Evolutionary conservation across 257 asterid species (phyloP).

Genomic region (Oldenlandia corymbosa): DNA sequence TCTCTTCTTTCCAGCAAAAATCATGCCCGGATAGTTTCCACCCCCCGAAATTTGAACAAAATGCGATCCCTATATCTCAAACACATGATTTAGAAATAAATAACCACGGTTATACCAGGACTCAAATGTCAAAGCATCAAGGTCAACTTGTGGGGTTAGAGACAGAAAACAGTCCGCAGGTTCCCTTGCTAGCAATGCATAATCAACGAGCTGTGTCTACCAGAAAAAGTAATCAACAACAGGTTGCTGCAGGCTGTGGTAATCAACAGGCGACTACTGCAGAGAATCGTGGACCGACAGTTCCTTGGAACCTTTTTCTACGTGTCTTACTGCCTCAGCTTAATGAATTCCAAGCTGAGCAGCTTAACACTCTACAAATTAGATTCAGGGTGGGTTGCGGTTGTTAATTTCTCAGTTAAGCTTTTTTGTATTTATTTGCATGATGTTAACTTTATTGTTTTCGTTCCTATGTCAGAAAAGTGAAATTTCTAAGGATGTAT

Average conservation of each 20-base stretch:
- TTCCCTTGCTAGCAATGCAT: conserved; percentile 28
- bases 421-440: too few relatives aligned
- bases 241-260: conserved; percentile 32
- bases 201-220: conserved; percentile 36
- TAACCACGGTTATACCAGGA: conserved; percentile 27
- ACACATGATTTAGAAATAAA: conserved; percentile 45
- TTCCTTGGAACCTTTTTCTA: conserved; percentile 83
- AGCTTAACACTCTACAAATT: conserved; percentile 61
- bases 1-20: conserved; percentile 27
- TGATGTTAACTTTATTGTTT: conserved; percentile 13
- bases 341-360: conserved; percentile 87
- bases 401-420: conserved; percentile 16
- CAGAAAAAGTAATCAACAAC: conserved; percentile 42
- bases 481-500: conserved; percentile 77
- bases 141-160: conserved; percentile 40
- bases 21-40: conserved; percentile 25
- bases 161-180: conserved; percentile 35
- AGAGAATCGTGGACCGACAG: conserved; percentile 64
- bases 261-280: conserved; percentile 30
- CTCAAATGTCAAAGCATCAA: conserved; percentile 41
- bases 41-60: conserved; percentile 33
- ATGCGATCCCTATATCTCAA: conserved; percentile 36
- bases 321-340: conserved; percentile 83
- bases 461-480: conserved; percentile 49
- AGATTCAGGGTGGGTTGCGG: conserved; percentile 58